Conservation (phyloP, 2,329 filamentous ascomycete genomes). For the Aspergillus japonicus region DNA sequence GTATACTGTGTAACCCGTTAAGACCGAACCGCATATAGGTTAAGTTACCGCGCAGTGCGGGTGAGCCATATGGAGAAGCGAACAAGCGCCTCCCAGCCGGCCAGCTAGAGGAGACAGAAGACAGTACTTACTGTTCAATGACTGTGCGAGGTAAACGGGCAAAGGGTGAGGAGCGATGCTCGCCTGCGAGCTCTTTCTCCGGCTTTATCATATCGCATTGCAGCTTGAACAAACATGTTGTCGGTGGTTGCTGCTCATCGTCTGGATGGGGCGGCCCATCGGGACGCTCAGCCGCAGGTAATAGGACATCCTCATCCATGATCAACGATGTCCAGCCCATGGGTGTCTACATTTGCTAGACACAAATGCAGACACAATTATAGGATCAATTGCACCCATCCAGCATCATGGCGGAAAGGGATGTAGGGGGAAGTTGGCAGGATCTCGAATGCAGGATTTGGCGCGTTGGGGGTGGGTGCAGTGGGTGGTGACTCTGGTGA, state of each 20-base stretch:
- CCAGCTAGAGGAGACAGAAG: conserved; percentile 5
- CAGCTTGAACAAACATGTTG: conserved; percentile 2
- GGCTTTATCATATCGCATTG: conserved; percentile 9
- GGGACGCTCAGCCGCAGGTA: conserved; percentile 18
- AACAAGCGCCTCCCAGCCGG: background rate
- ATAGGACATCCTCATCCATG: conserved; percentile 27
- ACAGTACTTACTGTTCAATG: conserved; percentile 30
- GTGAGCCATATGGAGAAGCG: background rate
- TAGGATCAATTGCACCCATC: conserved; percentile 18
- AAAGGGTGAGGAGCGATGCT: conserved; percentile 20
- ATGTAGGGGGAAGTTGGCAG: conserved; percentile 10
- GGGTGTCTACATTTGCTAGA: conserved; percentile 18
- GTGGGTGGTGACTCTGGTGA: background rate
- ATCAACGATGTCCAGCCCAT: conserved; percentile 16
- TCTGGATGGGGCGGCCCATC: conserved; percentile 12
- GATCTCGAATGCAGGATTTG: background rate
- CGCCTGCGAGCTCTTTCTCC: conserved; percentile 4
- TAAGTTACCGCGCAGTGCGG: background rate
- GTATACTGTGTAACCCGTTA: conserved; percentile 40
- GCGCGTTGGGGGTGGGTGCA: background rate
- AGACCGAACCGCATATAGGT: conserved; percentile 10
- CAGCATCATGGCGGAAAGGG: conserved; percentile 11
- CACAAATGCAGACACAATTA: conserved; percentile 13
- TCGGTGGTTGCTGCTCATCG: conserved; percentile 5
- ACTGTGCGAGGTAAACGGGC: conserved; percentile 27